A percentile compares a stretch with the other conserved stretches of the same genome.
These are phyloP conservation scores for Mrakia blollopis DNA, from an alignment of 768 basidiomycete species.

Conservation along the genomic window DNA sequence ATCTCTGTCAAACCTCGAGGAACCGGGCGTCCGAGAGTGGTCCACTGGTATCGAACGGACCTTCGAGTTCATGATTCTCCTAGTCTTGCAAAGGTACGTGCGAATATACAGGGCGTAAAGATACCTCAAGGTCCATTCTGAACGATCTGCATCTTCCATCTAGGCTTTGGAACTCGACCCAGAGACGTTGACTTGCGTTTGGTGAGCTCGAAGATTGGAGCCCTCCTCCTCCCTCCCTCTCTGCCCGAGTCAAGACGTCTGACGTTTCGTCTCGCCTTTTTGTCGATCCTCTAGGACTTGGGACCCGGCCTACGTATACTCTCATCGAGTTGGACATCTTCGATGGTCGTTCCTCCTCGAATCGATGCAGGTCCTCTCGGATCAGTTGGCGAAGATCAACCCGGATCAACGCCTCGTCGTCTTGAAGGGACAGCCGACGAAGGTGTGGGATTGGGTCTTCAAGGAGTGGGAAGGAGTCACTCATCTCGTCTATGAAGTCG, in stretches of 20 bases:
- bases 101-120: too few species aligned
- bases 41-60: constrained; percentile 47
- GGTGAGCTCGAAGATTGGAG: constrained; percentile 1
- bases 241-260: too few species aligned
- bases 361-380: constrained; percentile 41
- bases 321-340: constrained; percentile 43
- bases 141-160: background rate
- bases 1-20: background rate
- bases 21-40: constrained; percentile 32
- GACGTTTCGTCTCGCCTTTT: constrained; percentile 33
- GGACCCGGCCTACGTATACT: constrained; percentile 37
- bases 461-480: constrained; percentile 45
- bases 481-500: constrained; percentile 40
- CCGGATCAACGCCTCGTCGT: constrained; percentile 42
- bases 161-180: constrained; percentile 24
- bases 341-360: constrained; percentile 38
- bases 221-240: background rate
- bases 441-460: constrained; percentile 41
- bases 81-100: constrained; percentile 38
- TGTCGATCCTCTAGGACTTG: background rate
- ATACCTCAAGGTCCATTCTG: too few species aligned
- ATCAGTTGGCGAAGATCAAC: constrained; percentile 40
- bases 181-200: constrained; percentile 12
- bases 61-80: constrained; percentile 44
- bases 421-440: constrained; percentile 41